Conservation (phyloP, 495 filamentous ascomycete species). For the Sordaria brevicollis region DNA sequence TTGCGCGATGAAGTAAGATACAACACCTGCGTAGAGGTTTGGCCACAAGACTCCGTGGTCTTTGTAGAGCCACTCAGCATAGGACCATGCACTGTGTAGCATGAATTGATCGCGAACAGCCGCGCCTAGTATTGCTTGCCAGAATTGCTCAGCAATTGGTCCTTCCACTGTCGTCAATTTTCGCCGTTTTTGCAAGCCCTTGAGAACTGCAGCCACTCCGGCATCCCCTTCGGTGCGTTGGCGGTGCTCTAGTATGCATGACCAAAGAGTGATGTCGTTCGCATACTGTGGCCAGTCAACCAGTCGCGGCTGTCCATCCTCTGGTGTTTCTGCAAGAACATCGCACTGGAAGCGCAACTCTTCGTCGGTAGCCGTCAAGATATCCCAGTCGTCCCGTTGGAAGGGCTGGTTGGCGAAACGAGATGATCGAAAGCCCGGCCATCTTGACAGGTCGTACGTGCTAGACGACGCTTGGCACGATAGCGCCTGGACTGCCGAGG, state of each 20-base stretch:
- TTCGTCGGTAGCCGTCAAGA: slow-evolving; percentile 5
- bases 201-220: slow-evolving; percentile 37
- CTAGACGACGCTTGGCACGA: not conserved
- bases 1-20: slow-evolving; percentile 25
- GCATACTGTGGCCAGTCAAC: slow-evolving; percentile 42
- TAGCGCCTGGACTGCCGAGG: not conserved
- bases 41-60: slow-evolving; percentile 41
- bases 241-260: slow-evolving; percentile 50
- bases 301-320: slow-evolving; percentile 29
- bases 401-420: not conserved
- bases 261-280: slow-evolving; percentile 53
- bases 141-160: slow-evolving; percentile 40
- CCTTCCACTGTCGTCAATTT: slow-evolving; percentile 14
- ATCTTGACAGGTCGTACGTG: slow-evolving; percentile 7
- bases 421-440: not conserved
- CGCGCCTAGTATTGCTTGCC: slow-evolving; percentile 45
- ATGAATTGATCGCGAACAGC: slow-evolving; percentile 28
- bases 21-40: slow-evolving; percentile 20
- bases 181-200: slow-evolving; percentile 21
- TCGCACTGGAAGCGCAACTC: slow-evolving; percentile 40
- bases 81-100: slow-evolving; percentile 39
- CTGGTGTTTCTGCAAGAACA: slow-evolving; percentile 18
- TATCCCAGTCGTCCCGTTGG: slow-evolving; percentile 14
- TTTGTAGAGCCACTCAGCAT: slow-evolving; percentile 44
- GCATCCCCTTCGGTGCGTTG: slow-evolving; percentile 47